Conservation (phyloP, 805 yeast species). For the Myxozyma kluyveri region DNA sequence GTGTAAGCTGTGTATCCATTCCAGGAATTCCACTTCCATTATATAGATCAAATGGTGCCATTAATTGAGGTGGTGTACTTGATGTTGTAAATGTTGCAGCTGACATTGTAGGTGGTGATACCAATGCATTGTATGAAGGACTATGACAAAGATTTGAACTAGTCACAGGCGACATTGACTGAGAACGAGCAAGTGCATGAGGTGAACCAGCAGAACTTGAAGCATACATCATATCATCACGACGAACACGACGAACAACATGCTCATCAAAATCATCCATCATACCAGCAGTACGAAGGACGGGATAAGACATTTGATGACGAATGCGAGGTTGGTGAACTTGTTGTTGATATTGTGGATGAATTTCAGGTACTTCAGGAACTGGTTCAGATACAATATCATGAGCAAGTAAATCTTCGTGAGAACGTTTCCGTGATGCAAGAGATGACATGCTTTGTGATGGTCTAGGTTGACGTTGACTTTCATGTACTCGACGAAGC, state of each 20-base stretch:
- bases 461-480: background rate
- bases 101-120: background rate
- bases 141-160: background rate
- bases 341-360: slow-evolving; percentile 6
- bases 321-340: slow-evolving; percentile 4
- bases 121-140: background rate
- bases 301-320: background rate
- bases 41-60: no score
- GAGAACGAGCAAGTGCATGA: background rate
- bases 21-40: no score
- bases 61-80: background rate
- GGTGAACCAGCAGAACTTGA: background rate
- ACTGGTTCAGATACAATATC: background rate
- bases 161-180: background rate
- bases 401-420: slow-evolving; percentile 3
- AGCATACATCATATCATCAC: background rate
- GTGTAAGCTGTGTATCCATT: slow-evolving; percentile 4
- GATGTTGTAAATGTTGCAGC: background rate
- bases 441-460: background rate
- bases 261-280: background rate
- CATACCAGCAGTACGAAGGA: background rate
- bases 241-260: background rate
- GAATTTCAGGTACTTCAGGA: slow-evolving; percentile 6
- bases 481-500: background rate
- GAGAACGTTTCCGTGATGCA: slow-evolving; percentile 13